Percentiles rank a stretch among this genome's conserved stretches.
phyloP scores from a whole-genome alignment of 192 early-diverging fungal genomes.

The Rhizophagus sp. region DNA sequence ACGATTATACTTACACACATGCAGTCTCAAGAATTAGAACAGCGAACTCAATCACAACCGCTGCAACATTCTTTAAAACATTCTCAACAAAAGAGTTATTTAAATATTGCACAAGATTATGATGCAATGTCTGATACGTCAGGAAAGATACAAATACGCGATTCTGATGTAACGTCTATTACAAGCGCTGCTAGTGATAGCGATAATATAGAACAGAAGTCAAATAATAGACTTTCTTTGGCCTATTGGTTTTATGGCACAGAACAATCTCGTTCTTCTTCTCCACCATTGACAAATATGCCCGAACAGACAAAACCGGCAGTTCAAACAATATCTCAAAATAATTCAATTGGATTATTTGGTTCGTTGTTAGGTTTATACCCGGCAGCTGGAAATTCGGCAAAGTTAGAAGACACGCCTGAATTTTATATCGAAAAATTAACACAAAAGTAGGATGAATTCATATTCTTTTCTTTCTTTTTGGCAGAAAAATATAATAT shows the following conservation, averaged over 20 bases:
- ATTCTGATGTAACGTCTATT: not conserved
- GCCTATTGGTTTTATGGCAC: not conserved
- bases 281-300: not conserved
- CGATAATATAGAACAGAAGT: not conserved
- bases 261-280: not conserved
- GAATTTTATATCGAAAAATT: slow-evolving; percentile 47
- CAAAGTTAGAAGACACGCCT: slow-evolving; percentile 36
- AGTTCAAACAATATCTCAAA: not conserved
- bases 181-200: not conserved
- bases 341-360: not conserved
- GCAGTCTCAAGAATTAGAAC: too few species aligned
- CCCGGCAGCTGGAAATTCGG: not conserved
- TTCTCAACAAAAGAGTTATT: not conserved
- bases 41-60: not conserved
- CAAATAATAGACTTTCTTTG: not conserved
- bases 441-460: slow-evolving; percentile 30
- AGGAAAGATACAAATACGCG: not conserved
- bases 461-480: not conserved
- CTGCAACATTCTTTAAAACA: not conserved
- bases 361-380: not conserved
- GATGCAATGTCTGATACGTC: not conserved
- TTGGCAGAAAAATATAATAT: not conserved
- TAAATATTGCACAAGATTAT: not conserved
- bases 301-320: not conserved
- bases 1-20: not conserved